Percentiles rank a stretch among this genome's conserved stretches.
These are phyloP conservation scores for Fomitopsis serialis DNA, from an alignment of 768 basidiomycete genomes.

Conservation along the genomic window DNA sequence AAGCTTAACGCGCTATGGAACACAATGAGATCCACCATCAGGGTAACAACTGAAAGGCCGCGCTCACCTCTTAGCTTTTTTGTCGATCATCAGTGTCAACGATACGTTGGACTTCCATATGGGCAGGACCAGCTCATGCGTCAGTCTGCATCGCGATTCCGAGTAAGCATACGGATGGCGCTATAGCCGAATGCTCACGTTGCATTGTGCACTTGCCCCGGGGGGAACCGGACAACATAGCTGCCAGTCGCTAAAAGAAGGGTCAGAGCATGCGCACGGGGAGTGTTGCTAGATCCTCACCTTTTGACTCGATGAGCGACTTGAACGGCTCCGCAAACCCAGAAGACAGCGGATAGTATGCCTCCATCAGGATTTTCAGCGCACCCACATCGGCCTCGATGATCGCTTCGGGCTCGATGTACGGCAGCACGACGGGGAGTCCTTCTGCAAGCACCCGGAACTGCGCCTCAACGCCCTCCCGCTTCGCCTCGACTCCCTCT, in stretches of 20 bases:
- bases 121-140: slow-evolving; percentile 84
- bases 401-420: slow-evolving; percentile 59
- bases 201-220: slow-evolving; percentile 45
- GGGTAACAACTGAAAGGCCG: neutral
- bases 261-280: neutral
- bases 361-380: slow-evolving; percentile 62
- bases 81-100: slow-evolving; percentile 90
- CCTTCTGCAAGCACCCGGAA: slow-evolving; percentile 85
- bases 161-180: neutral
- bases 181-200: slow-evolving; percentile 38
- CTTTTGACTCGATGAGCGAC: slow-evolving; percentile 41
- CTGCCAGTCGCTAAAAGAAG: slow-evolving; percentile 53
- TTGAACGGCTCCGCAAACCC: slow-evolving; percentile 59
- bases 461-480: slow-evolving; percentile 48
- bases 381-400: slow-evolving; percentile 49
- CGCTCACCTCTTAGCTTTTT: slow-evolving; percentile 80
- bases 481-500: slow-evolving; percentile 50
- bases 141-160: slow-evolving; percentile 40
- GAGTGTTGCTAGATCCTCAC: slow-evolving; percentile 34
- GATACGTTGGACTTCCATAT: slow-evolving; percentile 93
- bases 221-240: slow-evolving; percentile 65
- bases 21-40: neutral
- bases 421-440: slow-evolving; percentile 78
- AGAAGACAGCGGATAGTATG: slow-evolving; percentile 76
- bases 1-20: slow-evolving; percentile 72